Conservation (phyloP, 495 filamentous ascomycete species). For the Choiromyces venosus region DNA sequence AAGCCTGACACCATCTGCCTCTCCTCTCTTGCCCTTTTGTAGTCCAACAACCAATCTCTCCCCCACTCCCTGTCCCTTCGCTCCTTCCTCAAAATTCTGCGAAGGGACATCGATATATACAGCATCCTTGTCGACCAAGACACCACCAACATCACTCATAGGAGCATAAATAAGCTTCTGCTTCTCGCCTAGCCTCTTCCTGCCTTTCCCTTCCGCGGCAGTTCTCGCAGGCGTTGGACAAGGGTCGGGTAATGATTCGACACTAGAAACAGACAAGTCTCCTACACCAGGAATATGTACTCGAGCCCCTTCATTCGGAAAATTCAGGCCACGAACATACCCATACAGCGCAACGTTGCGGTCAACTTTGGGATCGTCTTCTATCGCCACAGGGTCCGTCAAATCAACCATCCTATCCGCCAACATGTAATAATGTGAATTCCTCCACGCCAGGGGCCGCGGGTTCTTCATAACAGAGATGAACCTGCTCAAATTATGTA, state of each 20-base stretch:
- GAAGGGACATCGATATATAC: conserved; percentile 74
- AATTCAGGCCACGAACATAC: conserved; percentile 93
- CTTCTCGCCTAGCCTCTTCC: conserved; percentile 81
- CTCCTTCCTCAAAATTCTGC: conserved; percentile 69
- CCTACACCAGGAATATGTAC: conserved; percentile 92
- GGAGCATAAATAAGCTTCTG: conserved; percentile 93
- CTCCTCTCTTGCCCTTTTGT: conserved; percentile 78
- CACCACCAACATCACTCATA: conserved; percentile 94
- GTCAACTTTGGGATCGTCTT: conserved; percentile 81
- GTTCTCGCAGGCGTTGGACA: conserved; percentile 91
- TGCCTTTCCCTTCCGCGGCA: conserved; percentile 72
- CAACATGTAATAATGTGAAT: conserved; percentile 86
- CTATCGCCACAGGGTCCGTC: conserved; percentile 83
- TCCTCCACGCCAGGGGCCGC: conserved; percentile 90
- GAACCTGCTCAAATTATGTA: conserved; percentile 91
- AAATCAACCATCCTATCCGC: conserved; percentile 92
- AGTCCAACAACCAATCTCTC: conserved; percentile 88
- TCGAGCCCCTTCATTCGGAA: conserved; percentile 75
- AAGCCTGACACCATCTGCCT: conserved; percentile 72
- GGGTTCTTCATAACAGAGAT: conserved; percentile 98
- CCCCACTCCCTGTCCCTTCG: conserved; percentile 68
- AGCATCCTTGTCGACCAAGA: conserved; percentile 74
- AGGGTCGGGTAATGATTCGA: conserved; percentile 85
- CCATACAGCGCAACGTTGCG: conserved; percentile 86
- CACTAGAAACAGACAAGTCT: conserved; percentile 76